Percentiles rank a stretch among this genome's conserved stretches.
Conservation (phyloP, 2,329 filamentous ascomycete genomes). For the Botrytis cinerea region DNA sequence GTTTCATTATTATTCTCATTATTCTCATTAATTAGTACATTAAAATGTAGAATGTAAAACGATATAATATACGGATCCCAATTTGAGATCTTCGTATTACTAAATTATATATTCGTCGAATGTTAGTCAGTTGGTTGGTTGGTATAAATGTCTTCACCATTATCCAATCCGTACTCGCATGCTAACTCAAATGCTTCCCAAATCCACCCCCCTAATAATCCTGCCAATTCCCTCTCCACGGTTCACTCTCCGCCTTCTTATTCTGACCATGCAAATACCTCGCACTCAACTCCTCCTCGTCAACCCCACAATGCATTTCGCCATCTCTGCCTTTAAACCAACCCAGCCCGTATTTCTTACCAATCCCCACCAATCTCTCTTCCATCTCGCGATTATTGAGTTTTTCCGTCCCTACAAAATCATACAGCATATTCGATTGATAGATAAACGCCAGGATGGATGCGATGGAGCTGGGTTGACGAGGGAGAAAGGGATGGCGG, state of each 20-base stretch:
- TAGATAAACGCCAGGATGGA: slow-evolving; percentile 76
- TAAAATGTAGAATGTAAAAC: too few species aligned
- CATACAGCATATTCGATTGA: slow-evolving; percentile 76
- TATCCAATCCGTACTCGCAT: too few species aligned
- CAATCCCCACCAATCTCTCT: slow-evolving; percentile 56
- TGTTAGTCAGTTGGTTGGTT: too few species aligned
- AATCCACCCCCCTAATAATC: slow-evolving; percentile 30
- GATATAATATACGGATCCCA: too few species aligned
- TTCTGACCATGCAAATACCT: slow-evolving; percentile 59
- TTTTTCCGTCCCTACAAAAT: slow-evolving; percentile 68
- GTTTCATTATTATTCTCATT: too few species aligned
- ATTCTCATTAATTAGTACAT: too few species aligned
- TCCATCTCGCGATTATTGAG: slow-evolving; percentile 61
- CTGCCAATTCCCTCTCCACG: slow-evolving; percentile 39
- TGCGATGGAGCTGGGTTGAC: slow-evolving; percentile 77
- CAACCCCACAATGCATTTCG: slow-evolving; percentile 73
- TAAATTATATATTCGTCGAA: too few species aligned
- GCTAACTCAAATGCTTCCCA: too few species aligned
- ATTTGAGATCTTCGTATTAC: too few species aligned
- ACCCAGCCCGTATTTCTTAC: slow-evolving; percentile 72
- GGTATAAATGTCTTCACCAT: too few species aligned
- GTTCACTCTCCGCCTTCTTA: slow-evolving; percentile 38
- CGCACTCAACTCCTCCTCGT: slow-evolving; percentile 70
- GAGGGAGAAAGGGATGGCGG: slow-evolving; percentile 70
- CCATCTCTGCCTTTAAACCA: slow-evolving; percentile 77